Conservation (phyloP, 2,329 filamentous ascomycete genomes). For the Monilinia polystroma region DNA sequence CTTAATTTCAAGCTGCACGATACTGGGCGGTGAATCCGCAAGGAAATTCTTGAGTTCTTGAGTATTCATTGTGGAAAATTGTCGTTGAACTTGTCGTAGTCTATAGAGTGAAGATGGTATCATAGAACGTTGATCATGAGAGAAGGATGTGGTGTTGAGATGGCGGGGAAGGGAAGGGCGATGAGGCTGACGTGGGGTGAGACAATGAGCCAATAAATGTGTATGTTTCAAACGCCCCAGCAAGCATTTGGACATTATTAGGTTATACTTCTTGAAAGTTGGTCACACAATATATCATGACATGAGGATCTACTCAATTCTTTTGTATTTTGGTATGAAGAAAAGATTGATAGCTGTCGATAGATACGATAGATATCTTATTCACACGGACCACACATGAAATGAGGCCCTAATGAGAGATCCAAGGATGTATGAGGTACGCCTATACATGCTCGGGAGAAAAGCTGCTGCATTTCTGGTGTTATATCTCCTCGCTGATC, state of each 20-base stretch:
- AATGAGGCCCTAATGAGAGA: neutral
- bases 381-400: constrained; percentile 11
- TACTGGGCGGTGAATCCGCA: constrained; percentile 83
- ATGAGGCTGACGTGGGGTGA: constrained; percentile 21
- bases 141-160: constrained; percentile 2
- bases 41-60: constrained; percentile 73
- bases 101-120: constrained; percentile 29
- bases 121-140: constrained; percentile 11
- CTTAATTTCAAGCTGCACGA: constrained; percentile 86
- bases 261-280: neutral
- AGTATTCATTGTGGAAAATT: constrained; percentile 50
- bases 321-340: neutral
- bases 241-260: constrained; percentile 17
- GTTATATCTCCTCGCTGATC: neutral
- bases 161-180: constrained; percentile 13
- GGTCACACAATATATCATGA: neutral
- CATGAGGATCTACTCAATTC: neutral
- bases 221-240: constrained; percentile 11
- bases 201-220: constrained; percentile 16
- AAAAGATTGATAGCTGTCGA: neutral
- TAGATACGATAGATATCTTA: neutral
- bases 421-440: neutral
- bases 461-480: no score
- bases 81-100: constrained; percentile 30
- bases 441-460: neutral